Evolutionary conservation across 1,284 basidiomycete species (phyloP).

Genomic region (Irpex lacteus): DNA sequence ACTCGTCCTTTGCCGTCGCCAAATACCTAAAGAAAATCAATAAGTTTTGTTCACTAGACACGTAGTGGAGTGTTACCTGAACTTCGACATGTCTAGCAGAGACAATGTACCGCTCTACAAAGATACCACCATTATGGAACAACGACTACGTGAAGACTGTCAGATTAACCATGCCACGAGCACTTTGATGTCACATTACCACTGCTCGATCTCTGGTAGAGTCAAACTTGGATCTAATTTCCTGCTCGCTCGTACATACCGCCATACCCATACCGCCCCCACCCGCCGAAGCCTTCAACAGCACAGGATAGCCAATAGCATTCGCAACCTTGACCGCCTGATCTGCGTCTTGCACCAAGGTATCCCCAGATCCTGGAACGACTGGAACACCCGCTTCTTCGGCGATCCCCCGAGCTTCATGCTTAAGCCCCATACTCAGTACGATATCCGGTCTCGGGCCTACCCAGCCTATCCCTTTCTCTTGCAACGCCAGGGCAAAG

Average conservation of each 20-base stretch:
- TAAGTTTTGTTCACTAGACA: no score
- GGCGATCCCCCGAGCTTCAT: constrained; percentile 54
- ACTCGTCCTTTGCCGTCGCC: constrained; percentile 60
- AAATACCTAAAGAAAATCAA: constrained; percentile 43
- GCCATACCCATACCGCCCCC: constrained; percentile 74
- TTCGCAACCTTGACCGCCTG: constrained; percentile 43
- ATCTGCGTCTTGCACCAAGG: constrained; percentile 40
- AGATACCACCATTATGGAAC: constrained; percentile 55
- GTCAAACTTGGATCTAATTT: constrained; percentile 38
- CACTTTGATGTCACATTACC: constrained; percentile 30
- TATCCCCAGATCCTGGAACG: constrained; percentile 52
- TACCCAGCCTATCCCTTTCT: constrained; percentile 54
- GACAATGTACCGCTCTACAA: constrained; percentile 61
- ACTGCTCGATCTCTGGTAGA: constrained; percentile 42
- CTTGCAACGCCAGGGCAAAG: constrained; percentile 49
- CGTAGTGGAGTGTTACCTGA: constrained; percentile 39
- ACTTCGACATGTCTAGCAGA: constrained; percentile 65
- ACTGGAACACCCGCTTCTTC: constrained; percentile 47
- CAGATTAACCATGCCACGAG: constrained; percentile 10
- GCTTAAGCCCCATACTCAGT: constrained; percentile 59
- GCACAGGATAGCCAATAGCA: constrained; percentile 56
- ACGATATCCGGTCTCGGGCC: constrained; percentile 59
- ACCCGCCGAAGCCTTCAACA: constrained; percentile 70
- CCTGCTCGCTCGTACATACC: constrained; percentile 46
- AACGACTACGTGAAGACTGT: constrained; percentile 35